These are phyloP conservation scores for Cystofilobasidium capitatum DNA, from an alignment of 768 basidiomycete species.

Conservation along the genomic window DNA sequence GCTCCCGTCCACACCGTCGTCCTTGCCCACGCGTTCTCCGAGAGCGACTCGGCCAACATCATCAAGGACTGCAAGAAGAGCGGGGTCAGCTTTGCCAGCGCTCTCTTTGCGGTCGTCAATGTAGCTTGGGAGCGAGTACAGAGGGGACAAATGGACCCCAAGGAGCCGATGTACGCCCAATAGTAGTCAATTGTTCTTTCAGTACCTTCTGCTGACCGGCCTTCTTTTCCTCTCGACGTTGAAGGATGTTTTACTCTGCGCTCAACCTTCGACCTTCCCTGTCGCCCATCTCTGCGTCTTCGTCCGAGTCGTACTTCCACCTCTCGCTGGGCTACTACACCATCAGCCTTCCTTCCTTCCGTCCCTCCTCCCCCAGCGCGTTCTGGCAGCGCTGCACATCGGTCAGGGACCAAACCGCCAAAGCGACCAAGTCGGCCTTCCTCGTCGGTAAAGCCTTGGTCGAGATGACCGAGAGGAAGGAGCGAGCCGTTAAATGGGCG, in stretches of 20 bases:
- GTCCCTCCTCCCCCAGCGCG: slow-evolving; percentile 36
- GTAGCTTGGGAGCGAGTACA: slow-evolving; percentile 57
- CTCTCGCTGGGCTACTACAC: slow-evolving; percentile 72
- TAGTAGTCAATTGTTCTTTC: background rate
- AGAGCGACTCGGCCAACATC: slow-evolving; percentile 51
- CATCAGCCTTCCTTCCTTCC: slow-evolving; percentile 62
- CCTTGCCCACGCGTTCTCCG: slow-evolving; percentile 55
- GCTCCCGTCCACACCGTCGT: slow-evolving; percentile 50
- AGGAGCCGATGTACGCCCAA: slow-evolving; percentile 41
- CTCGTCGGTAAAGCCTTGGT: slow-evolving; percentile 46
- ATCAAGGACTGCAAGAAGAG: slow-evolving; percentile 59
- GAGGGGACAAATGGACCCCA: background rate
- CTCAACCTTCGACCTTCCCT: slow-evolving; percentile 58
- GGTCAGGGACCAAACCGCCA: slow-evolving; percentile 58
- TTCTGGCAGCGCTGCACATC: slow-evolving; percentile 67
- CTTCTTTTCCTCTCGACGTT: background rate
- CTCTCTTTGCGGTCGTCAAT: slow-evolving; percentile 66
- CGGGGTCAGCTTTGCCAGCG: slow-evolving; percentile 63
- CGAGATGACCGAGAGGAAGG: slow-evolving; percentile 53
- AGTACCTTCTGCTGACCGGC: background rate
- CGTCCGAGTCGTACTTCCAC: slow-evolving; percentile 58
- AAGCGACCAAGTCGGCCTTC: slow-evolving; percentile 55
- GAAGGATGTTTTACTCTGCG: slow-evolving; percentile 74
- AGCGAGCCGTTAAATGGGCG: slow-evolving; percentile 56
- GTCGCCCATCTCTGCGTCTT: slow-evolving; percentile 1